phyloP scores from a whole-genome alignment of 202 grass and related monocot genomes.

The Cymbopogon flexuosus region DNA sequence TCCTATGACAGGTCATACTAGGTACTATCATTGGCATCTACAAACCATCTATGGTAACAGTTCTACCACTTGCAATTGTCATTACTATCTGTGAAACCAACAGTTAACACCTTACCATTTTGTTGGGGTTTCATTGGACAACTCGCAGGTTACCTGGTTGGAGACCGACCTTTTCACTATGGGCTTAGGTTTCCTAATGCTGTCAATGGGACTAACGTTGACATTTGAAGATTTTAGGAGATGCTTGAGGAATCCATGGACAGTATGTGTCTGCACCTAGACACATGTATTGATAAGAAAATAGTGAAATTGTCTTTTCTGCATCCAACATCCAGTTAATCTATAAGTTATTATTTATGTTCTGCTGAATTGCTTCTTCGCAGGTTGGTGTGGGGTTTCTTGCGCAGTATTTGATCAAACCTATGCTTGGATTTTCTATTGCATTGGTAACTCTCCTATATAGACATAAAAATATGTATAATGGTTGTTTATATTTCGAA shows the following conservation, averaged over 20 bases:
- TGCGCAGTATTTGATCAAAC: slow-evolving; percentile 86
- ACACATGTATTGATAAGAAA: slow-evolving; percentile 11
- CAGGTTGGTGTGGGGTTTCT: slow-evolving; percentile 93
- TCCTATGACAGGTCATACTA: slow-evolving; percentile 62
- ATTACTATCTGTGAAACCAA: slow-evolving; percentile 21
- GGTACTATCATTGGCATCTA: slow-evolving; percentile 88
- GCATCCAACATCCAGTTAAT: slow-evolving; percentile 2
- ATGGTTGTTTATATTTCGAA: background rate
- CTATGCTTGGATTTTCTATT: slow-evolving; percentile 67
- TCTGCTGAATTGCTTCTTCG: slow-evolving; percentile 46
- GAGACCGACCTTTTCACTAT: slow-evolving; percentile 94
- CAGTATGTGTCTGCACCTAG: slow-evolving; percentile 50
- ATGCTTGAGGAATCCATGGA: slow-evolving; percentile 98
- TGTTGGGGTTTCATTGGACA: slow-evolving; percentile 23
- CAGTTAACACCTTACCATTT: slow-evolving; percentile 9
- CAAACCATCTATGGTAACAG: slow-evolving; percentile 79
- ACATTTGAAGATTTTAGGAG: slow-evolving; percentile 95
- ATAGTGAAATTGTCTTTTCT: slow-evolving; percentile 16
- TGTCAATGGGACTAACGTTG: slow-evolving; percentile 93
- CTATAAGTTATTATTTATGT: slow-evolving; percentile 1
- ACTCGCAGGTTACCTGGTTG: slow-evolving; percentile 83
- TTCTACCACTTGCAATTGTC: slow-evolving; percentile 22
- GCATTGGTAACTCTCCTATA: slow-evolving; percentile 55
- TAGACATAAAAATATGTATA: slow-evolving; percentile 19
- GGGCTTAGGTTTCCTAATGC: slow-evolving; percentile 84